A percentile compares a stretch with the other conserved stretches of the same genome.
Evolutionary conservation across 495 filamentous ascomycete genomes (phyloP).

Genomic region (Podospora comata): DNA sequence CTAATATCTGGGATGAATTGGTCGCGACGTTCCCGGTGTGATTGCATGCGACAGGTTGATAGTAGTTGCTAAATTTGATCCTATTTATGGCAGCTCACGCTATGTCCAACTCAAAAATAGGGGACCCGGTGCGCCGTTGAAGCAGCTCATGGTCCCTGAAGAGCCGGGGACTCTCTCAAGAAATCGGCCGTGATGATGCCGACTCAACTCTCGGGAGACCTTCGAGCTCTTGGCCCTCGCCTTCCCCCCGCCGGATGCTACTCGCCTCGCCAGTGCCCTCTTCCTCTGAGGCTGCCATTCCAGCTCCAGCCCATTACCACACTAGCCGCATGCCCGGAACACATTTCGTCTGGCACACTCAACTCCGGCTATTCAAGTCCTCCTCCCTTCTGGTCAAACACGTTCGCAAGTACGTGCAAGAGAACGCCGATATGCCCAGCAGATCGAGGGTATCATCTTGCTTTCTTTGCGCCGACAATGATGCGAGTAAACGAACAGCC

Average conservation of each 20-base stretch:
- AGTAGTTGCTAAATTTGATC: not conserved
- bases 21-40: conserved; percentile 3
- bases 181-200: not conserved
- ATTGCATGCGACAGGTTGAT: conserved; percentile 4
- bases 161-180: not conserved
- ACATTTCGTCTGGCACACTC: not conserved
- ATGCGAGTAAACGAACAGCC: not conserved
- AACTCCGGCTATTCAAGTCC: not conserved
- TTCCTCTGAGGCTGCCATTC: not conserved
- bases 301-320: not conserved
- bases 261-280: not conserved
- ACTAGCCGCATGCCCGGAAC: not conserved
- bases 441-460: not conserved
- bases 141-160: not conserved
- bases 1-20: not conserved
- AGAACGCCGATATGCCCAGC: not conserved
- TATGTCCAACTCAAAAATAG: not conserved
- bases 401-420: not conserved
- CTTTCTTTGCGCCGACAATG: not conserved
- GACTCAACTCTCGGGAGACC: not conserved
- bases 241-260: not conserved
- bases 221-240: not conserved
- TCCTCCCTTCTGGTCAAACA: not conserved
- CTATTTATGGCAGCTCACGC: conserved; percentile 3
- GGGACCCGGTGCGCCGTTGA: not conserved